Conservation (phyloP, 1,284 basidiomycete genomes). For the Puccinia horiana region DNA sequence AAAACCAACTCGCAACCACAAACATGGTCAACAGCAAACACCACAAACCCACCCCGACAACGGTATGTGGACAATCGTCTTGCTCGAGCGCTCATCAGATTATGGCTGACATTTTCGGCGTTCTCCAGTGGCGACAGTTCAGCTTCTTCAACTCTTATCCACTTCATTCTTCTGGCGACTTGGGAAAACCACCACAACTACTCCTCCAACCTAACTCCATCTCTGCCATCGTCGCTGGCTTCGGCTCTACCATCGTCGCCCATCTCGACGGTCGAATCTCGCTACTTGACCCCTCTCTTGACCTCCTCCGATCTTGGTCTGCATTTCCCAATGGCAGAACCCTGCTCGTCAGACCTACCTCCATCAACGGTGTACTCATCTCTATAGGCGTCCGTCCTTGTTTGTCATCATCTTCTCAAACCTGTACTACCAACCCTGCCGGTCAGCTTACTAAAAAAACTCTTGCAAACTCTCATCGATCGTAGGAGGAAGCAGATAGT, state of each 20-base stretch:
- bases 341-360: constrained; percentile 78
- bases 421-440: not conserved
- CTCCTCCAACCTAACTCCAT: constrained; percentile 76
- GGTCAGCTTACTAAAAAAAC: not conserved
- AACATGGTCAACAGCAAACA: not conserved
- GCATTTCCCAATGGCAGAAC: constrained; percentile 60
- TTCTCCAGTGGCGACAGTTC: constrained; percentile 51
- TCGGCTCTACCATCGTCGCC: constrained; percentile 70
- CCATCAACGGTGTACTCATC: constrained; percentile 74
- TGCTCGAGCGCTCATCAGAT: no score
- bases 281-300: constrained; percentile 73
- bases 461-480: not conserved
- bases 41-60: not conserved
- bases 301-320: constrained; percentile 61
- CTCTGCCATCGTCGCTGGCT: constrained; percentile 68
- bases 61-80: not conserved
- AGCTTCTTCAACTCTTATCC: constrained; percentile 73
- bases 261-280: constrained; percentile 80
- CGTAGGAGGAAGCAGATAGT: constrained; percentile 74
- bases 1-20: not conserved
- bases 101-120: not conserved
- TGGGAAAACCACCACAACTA: constrained; percentile 71
- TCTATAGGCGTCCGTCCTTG: constrained; percentile 73
- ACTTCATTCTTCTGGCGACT: constrained; percentile 77
- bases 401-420: constrained; percentile 45